Percentiles rank a stretch among this genome's conserved stretches.
phyloP scores from a whole-genome alignment of 2,329 filamentous ascomycete genomes.

The Diaporthe vaccinii region DNA sequence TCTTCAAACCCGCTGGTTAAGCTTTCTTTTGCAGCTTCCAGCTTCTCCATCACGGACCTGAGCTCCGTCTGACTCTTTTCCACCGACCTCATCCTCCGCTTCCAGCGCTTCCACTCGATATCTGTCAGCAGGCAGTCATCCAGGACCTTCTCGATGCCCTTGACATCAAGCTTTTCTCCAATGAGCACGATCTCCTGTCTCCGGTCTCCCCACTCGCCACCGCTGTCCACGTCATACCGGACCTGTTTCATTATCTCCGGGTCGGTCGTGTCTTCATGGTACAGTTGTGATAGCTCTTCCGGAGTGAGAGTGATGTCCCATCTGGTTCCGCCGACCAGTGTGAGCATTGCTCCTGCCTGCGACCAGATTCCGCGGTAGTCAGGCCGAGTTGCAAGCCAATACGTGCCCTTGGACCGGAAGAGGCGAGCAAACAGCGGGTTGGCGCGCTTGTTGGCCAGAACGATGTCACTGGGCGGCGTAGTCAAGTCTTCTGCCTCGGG shows the following conservation, averaged over 20 bases:
- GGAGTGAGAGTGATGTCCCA: slow-evolving; percentile 73
- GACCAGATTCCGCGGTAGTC: slow-evolving; percentile 70
- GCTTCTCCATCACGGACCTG: background rate
- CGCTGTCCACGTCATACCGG: slow-evolving; percentile 63
- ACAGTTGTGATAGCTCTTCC: background rate
- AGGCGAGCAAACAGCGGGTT: slow-evolving; percentile 66
- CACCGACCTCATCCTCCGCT: slow-evolving; percentile 44
- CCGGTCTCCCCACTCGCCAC: slow-evolving; percentile 76
- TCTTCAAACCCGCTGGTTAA: background rate
- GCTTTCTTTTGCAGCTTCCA: slow-evolving; percentile 15
- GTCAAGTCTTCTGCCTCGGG: slow-evolving; percentile 47
- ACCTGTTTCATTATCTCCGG: slow-evolving; percentile 62
- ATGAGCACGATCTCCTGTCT: slow-evolving; percentile 82
- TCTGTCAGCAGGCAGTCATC: slow-evolving; percentile 75
- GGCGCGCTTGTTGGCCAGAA: slow-evolving; percentile 69
- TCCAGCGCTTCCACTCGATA: slow-evolving; percentile 63
- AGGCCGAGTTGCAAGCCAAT: slow-evolving; percentile 71
- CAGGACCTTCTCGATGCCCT: slow-evolving; percentile 64
- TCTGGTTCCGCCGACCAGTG: slow-evolving; percentile 65
- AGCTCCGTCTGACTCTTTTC: background rate
- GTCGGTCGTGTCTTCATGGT: slow-evolving; percentile 62
- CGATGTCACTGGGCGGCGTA: slow-evolving; percentile 56
- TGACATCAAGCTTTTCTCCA: slow-evolving; percentile 71
- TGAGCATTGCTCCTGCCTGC: slow-evolving; percentile 75
- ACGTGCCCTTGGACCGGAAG: slow-evolving; percentile 74